A percentile compares a stretch with the other conserved stretches of the same genome.
phyloP scores from a whole-genome alignment of 768 basidiomycete genomes.

The Gymnopilus junonius region DNA sequence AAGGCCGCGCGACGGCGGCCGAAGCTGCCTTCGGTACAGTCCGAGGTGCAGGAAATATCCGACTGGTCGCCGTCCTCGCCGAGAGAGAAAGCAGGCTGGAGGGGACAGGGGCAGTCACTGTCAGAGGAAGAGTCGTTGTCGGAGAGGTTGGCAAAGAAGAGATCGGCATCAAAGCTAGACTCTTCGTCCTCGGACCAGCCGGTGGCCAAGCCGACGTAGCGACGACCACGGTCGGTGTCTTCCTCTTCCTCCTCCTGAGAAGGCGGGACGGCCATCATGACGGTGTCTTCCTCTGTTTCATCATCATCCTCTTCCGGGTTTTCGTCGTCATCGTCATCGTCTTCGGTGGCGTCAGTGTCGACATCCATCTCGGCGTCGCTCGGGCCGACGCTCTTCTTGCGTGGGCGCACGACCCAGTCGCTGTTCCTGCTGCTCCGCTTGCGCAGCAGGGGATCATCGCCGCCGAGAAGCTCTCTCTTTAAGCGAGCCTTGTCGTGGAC shows the following conservation, averaged over 20 bases:
- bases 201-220: constrained; percentile 68
- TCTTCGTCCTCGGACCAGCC: constrained; percentile 80
- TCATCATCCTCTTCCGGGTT: constrained; percentile 40
- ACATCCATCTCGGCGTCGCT: constrained; percentile 70
- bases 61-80: constrained; percentile 53
- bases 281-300: constrained; percentile 26
- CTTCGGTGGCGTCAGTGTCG: constrained; percentile 62
- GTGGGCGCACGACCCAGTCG: constrained; percentile 72
- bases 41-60: constrained; percentile 38
- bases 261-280: constrained; percentile 4
- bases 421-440: constrained; percentile 34
- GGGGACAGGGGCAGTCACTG: constrained; percentile 13
- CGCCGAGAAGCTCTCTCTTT: constrained; percentile 61
- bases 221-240: constrained; percentile 24
- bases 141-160: constrained; percentile 82
- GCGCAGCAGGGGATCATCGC: constrained; percentile 39
- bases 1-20: constrained; percentile 32
- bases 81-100: constrained; percentile 28
- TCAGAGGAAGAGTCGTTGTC: constrained; percentile 45
- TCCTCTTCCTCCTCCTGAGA: constrained; percentile 29
- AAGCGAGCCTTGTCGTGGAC: constrained; percentile 54
- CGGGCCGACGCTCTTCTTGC: constrained; percentile 69
- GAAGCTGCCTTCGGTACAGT: constrained; percentile 29
- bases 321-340: constrained; percentile 56
- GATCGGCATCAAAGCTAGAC: constrained; percentile 79